phyloP scores from a whole-genome alignment of 148 eudicot genomes.

The Rhododendron griersonianum region DNA sequence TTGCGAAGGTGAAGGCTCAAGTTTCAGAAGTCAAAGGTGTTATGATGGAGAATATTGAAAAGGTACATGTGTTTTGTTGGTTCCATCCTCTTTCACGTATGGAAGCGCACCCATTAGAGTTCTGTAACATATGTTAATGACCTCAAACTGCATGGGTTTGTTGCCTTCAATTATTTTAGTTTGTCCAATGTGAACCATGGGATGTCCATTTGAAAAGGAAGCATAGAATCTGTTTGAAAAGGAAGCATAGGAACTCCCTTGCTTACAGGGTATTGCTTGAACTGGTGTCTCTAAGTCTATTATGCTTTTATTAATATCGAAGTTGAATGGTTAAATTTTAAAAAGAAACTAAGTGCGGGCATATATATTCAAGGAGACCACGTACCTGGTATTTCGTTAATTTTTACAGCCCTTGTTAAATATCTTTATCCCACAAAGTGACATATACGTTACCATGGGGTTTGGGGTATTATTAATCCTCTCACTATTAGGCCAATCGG shows the following conservation, averaged over 20 bases:
- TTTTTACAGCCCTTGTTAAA: not conserved
- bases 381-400: not conserved
- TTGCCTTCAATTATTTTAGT: not conserved
- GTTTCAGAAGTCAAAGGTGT: slow-evolving; percentile 33
- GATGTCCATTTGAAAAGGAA: not conserved
- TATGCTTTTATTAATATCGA: not conserved
- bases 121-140: not conserved
- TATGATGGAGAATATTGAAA: slow-evolving; percentile 37
- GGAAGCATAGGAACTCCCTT: no score
- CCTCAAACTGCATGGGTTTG: not conserved
- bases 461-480: not conserved
- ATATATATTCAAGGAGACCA: not conserved
- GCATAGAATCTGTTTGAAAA: not conserved
- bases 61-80: slow-evolving; percentile 13
- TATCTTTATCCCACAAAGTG: not conserved
- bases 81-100: not conserved
- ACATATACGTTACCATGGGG: not conserved
- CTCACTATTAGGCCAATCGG: not conserved
- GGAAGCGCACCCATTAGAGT: not conserved
- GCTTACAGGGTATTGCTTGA: not conserved
- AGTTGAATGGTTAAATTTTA: not conserved
- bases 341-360: not conserved
- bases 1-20: no score
- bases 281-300: not conserved
- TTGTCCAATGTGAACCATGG: not conserved